Base-by-base conservation (phyloP, 2,329 filamentous ascomycete species). In the Scedosporium apiospermum region DNA sequence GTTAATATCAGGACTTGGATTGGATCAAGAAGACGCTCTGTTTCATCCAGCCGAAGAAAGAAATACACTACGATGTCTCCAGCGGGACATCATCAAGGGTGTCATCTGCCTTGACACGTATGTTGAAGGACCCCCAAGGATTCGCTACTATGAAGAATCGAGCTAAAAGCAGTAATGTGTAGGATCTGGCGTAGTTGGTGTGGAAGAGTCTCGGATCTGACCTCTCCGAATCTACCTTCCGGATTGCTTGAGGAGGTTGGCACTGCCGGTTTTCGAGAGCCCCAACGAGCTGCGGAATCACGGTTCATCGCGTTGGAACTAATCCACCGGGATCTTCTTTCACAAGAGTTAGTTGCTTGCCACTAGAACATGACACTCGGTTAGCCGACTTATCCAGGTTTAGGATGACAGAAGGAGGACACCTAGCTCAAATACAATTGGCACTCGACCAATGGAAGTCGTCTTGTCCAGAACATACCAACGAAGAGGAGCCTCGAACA, bases 181-280 rank as follows among this genome's bases (percentile, higher is more conserved):
- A 58, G 57, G 14, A 26, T 26, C 6, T 58, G 57, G 57, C 57
- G 57, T 16, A 41, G 57, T 38, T 58, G 57, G 57, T 58, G 57
- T 58, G 57, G 57, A 41, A 38, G 57, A 41, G 30, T 58, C 0
- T 21, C 27, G n/a, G 57, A 42, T 21, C 14, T 38, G 18, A 34
- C 27, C 14, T 41, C 30, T n/a, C n/a, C n/a, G 14, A 23, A 6
- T 16, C 23, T 58, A 12, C 57, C 27, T 4, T 3, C 23, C 10
- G n/a, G 18, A 30, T 21, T 38, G 57, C 57, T 9, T 18, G 26
- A 58, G 23, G n/a, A 27, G 12, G 23, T 23, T 7, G 12, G 12
- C 18, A 55, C n/a, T 16, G 10, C 16, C 9, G 16, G 38, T 10
- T 38, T 41, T 23, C 14, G 30, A 41, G 27, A 58, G 12, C 16